A percentile compares a stretch with the other conserved stretches of the same genome.
These are phyloP conservation scores for Linderina pennispora DNA, from an alignment of 192 early-diverging fungal species.

Conservation along the genomic window DNA sequence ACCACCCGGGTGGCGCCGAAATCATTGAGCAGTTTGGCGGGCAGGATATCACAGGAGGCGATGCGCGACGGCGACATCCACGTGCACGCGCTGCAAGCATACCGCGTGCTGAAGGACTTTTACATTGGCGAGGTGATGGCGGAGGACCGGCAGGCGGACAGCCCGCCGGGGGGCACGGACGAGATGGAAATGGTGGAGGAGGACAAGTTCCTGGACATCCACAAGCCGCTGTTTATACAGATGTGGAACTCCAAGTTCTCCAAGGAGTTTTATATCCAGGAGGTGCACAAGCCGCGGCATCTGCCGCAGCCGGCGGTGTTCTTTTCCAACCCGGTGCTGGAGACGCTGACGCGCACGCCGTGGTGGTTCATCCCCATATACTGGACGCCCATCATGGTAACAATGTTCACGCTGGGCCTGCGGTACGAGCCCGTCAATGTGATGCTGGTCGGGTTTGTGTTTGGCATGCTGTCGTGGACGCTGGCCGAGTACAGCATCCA, in stretches of 20 bases:
- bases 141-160: constrained; percentile 43
- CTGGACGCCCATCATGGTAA: constrained; percentile 72
- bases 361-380: constrained; percentile 87
- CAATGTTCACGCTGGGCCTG: constrained; percentile 20
- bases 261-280: constrained; percentile 81
- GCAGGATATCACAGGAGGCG: constrained; percentile 67
- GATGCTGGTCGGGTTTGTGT: constrained; percentile 48
- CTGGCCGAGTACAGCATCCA: constrained; percentile 88
- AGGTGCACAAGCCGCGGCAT: constrained; percentile 89
- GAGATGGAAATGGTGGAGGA: constrained; percentile 46
- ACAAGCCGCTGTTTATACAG: constrained; percentile 76
- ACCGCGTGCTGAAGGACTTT: constrained; percentile 80
- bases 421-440: constrained; percentile 27
- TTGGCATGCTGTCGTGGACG: constrained; percentile 78
- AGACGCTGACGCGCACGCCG: constrained; percentile 81
- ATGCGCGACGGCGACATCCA: constrained; percentile 77
- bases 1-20: constrained; percentile 94
- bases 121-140: constrained; percentile 60
- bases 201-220: constrained; percentile 74
- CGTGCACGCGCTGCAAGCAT: constrained; percentile 76
- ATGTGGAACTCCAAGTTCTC: constrained; percentile 64
- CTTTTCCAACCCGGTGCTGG: constrained; percentile 69
- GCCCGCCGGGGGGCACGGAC: constrained; percentile 47
- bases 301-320: constrained; percentile 69
- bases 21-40: constrained; percentile 83